Evolutionary conservation across 495 filamentous ascomycete genomes (phyloP).

Genomic region (Evernia prunastri): DNA sequence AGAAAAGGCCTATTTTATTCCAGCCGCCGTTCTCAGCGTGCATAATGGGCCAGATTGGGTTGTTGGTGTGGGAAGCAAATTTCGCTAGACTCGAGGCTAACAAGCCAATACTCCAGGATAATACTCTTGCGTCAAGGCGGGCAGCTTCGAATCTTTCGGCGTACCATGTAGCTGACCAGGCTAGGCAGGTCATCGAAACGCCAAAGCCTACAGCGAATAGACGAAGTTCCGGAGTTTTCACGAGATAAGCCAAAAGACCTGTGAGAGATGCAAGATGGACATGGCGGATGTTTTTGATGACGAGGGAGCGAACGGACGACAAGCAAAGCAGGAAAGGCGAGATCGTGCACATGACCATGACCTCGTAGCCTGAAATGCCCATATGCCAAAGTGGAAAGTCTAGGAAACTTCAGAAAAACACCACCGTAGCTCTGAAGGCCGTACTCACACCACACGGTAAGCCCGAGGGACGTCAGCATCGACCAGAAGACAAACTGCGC

Average conservation of each 20-base stretch:
- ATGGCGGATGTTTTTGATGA: conserved; percentile 59
- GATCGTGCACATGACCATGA: conserved; percentile 73
- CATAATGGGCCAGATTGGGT: conserved; percentile 95
- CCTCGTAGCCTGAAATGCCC: conserved; percentile 97
- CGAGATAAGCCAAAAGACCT: conserved; percentile 73
- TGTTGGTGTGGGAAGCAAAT: conserved; percentile 93
- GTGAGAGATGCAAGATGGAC: conserved; percentile 69
- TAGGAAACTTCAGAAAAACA: conserved; percentile 28
- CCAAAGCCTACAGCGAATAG: conserved; percentile 76
- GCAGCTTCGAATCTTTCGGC: conserved; percentile 67
- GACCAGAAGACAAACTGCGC: conserved; percentile 92
- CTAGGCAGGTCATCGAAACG: conserved; percentile 68
- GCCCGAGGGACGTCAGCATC: conserved; percentile 76
- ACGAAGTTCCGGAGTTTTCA: conserved; percentile 65
- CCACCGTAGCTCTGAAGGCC: not conserved
- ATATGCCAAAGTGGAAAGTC: conserved; percentile 99
- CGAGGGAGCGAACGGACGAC: conserved; percentile 56
- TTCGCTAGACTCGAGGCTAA: conserved; percentile 82
- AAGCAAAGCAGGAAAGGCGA: conserved; percentile 79
- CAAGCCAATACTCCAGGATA: conserved; percentile 75
- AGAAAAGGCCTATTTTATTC: conserved; percentile 73
- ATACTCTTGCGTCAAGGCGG: conserved; percentile 72
- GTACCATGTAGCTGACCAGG: conserved; percentile 74
- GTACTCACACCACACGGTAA: conserved; percentile 86
- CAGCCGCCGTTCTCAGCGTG: conserved; percentile 82